phyloP scores from a whole-genome alignment of 208 protist genomes.

The Trypanosoma lewisi region DNA sequence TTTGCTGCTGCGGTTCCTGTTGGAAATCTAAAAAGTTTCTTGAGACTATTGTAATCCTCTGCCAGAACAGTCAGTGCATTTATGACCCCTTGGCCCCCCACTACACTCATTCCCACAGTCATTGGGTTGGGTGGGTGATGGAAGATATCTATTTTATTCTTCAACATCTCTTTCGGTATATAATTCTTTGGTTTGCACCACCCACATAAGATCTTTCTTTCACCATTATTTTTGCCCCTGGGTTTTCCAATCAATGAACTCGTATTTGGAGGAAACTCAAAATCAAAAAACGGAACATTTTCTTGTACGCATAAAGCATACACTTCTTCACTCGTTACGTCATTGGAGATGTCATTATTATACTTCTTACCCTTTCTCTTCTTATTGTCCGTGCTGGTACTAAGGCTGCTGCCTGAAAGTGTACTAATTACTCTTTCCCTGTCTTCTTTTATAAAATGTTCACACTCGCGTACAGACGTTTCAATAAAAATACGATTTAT shows the following conservation, averaged over 20 bases:
- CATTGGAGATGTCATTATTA: not conserved
- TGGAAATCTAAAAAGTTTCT: conserved; percentile 4
- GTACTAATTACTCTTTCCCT: not conserved
- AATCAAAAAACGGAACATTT: conserved; percentile 1
- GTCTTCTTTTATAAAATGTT: conserved; percentile 8
- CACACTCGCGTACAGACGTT: conserved; percentile 3
- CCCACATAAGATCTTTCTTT: not conserved
- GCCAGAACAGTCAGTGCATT: conserved; percentile 5
- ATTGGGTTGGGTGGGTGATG: not conserved
- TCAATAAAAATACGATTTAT: conserved; percentile 9
- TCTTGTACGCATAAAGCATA: not conserved
- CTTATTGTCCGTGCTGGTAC: no score
- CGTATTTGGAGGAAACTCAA: conserved; percentile 1
- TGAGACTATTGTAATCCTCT: not conserved
- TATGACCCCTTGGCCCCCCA: conserved; percentile 6
- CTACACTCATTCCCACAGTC: not conserved
- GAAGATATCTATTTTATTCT: not conserved
- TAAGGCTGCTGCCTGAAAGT: no score
- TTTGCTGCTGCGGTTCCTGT: not conserved
- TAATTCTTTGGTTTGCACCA: conserved; percentile 9
- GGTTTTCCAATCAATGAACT: conserved; percentile 1
- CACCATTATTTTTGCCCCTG: not conserved
- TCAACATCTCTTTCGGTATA: not conserved
- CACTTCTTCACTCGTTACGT: not conserved
- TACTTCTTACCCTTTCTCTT: not conserved